Conservation (phyloP, 306 rosid genomes). For the Gleditsia sinensis region DNA sequence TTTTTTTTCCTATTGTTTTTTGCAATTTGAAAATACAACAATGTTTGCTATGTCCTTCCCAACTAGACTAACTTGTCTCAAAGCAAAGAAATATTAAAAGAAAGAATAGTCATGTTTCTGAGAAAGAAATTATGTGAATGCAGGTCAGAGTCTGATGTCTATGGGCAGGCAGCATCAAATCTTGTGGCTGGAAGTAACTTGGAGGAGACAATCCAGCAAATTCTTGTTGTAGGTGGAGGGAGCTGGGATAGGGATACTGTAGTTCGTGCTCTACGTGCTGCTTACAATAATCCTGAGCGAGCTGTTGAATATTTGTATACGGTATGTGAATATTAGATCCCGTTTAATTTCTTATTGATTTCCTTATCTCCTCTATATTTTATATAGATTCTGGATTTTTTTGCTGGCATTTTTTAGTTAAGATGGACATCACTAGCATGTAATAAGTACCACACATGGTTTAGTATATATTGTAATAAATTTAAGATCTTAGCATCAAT, state of each 20-base stretch:
- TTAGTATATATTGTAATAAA: too few relatives aligned
- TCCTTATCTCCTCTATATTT: background rate
- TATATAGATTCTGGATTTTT: background rate
- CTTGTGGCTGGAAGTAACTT: constrained; percentile 74
- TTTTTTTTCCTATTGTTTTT: background rate
- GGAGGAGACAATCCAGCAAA: constrained; percentile 68
- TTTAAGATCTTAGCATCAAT: background rate
- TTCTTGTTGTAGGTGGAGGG: constrained; percentile 85
- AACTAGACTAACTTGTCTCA: background rate
- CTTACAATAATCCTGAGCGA: constrained; percentile 88
- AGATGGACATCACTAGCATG: background rate
- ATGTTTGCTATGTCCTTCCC: background rate
- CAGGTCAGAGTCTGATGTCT: constrained; percentile 59
- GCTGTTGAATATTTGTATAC: constrained; percentile 82
- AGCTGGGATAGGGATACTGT: constrained; percentile 85
- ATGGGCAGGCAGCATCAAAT: constrained; percentile 79
- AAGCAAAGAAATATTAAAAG: background rate
- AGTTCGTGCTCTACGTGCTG: constrained; percentile 83
- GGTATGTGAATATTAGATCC: constrained; percentile 47
- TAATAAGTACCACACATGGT: background rate
- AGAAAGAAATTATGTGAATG: constrained; percentile 26
- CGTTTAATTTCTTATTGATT: background rate
- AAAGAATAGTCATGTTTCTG: background rate
- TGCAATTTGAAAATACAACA: background rate
- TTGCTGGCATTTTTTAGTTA: background rate